Conservation (phyloP, 805 yeast genomes). For the Kuraishia ogatae region DNA sequence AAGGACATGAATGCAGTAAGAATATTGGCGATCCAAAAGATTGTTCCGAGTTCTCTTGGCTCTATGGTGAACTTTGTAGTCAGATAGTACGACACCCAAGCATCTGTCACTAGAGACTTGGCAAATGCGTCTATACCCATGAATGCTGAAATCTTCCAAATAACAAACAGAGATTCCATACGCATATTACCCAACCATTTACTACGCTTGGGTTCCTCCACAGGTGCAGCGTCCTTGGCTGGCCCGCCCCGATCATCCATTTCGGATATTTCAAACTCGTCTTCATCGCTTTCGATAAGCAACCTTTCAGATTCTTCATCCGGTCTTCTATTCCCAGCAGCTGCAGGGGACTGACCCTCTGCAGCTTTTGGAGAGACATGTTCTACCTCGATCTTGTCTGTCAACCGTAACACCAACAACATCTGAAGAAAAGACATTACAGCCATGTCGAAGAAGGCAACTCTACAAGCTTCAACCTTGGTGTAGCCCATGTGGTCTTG, state of each 20-base stretch:
- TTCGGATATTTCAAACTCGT: conserved; percentile 3
- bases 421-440: conserved; percentile 13
- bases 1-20: conserved; percentile 30
- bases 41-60: conserved; percentile 27
- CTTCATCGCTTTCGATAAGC: conserved; percentile 1
- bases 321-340: conserved; percentile 1
- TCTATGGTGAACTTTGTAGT: conserved; percentile 25
- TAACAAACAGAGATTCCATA: not conserved
- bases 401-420: conserved; percentile 12
- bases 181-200: not conserved
- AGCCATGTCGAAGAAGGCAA: conserved; percentile 21
- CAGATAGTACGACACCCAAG: conserved; percentile 39
- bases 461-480: conserved; percentile 19
- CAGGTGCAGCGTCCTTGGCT: not conserved
- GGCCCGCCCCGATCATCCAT: not conserved
- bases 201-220: not conserved
- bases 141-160: conserved; percentile 25
- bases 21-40: conserved; percentile 30
- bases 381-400: conserved; percentile 13
- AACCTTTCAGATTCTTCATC: conserved; percentile 2
- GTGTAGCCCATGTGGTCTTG: conserved; percentile 13
- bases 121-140: conserved; percentile 36
- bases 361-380: not conserved
- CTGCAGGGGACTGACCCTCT: not conserved
- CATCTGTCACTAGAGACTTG: conserved; percentile 31